Evolutionary conservation across 2,329 filamentous ascomycete genomes (phyloP), one percentile per base, ranked within the genome.

Genomic region (Alternaria atra): DNA sequence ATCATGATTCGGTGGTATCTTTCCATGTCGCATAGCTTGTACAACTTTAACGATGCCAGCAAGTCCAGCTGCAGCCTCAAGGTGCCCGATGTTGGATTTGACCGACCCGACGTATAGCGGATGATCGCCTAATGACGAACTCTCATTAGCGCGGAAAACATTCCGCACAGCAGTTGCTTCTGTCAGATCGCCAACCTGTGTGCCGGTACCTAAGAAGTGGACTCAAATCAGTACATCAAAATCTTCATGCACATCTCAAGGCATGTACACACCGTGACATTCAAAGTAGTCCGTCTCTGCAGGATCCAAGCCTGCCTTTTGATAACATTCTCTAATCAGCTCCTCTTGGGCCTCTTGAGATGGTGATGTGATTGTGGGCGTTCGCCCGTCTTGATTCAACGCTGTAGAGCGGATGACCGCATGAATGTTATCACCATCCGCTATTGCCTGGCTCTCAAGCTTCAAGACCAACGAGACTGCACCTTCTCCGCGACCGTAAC

Each of bases 401-500:
- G 73, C 80, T 0, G 77, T 78, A 0, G 67, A 74, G 7, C 79
- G 70, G 27, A 84, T 81, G 5, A 84, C 60, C 2, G 75, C 77
- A 13, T 78, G 73, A 29, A 84, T 80, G 0, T 80, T 76, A 65
- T 90, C 86, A 10, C 85, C 85, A 65, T 87, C 84, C 4, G 76
- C 74, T 2, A 89, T 59, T 0, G 88, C 88, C 67, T 85, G 82
- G 5, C 77, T 75, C 0, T 90, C 77, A 1, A 79, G 81, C 76
- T 89, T 89, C 9, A 90, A 70, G 15, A 88, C 69, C 1, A 90
- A 65, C 2, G 32, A n/a, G 2, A 25, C 54, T 3, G 69, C 37
- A 3, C 68, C 69, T n/a, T 69, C 58, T 0, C 87, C 89, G 20
- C 88, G 81, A 0, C 84, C 87, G 68, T 90, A 91, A 0, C 89